Percentiles rank a stretch among this genome's conserved stretches.
phyloP scores from a whole-genome alignment of 2,329 filamentous ascomycete species.

The Beauveria australis region DNA sequence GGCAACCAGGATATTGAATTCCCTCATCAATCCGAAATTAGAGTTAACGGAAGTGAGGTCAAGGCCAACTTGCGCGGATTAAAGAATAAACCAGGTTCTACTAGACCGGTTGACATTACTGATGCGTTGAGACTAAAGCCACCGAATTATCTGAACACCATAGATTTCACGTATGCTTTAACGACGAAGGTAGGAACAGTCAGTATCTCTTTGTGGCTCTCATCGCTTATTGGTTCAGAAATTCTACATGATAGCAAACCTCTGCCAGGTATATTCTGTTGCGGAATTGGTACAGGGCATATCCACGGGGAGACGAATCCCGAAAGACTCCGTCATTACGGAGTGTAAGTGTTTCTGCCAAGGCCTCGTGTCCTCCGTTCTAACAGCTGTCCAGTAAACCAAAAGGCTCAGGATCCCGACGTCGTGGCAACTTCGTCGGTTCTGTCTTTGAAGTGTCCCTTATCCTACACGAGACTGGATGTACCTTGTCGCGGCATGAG shows the following conservation, averaged over 20 bases:
- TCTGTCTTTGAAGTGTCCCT: slow-evolving; percentile 84
- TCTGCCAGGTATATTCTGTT: slow-evolving; percentile 67
- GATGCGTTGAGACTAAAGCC: slow-evolving; percentile 57
- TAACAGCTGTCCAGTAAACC: slow-evolving; percentile 52
- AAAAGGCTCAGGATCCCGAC: slow-evolving; percentile 76
- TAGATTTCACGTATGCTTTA: slow-evolving; percentile 86
- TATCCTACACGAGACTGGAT: slow-evolving; percentile 75
- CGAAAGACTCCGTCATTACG: slow-evolving; percentile 70
- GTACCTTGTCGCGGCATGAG: slow-evolving; percentile 70
- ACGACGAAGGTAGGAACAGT: slow-evolving; percentile 64
- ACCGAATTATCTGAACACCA: slow-evolving; percentile 63
- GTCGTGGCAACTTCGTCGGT: slow-evolving; percentile 83
- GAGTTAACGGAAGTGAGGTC: slow-evolving; percentile 79
- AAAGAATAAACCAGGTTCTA: slow-evolving; percentile 94
- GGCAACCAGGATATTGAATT: slow-evolving; percentile 74
- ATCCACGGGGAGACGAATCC: slow-evolving; percentile 60
- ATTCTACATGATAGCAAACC: slow-evolving; percentile 62
- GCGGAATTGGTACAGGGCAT: slow-evolving; percentile 63
- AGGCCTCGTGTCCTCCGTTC: not conserved
- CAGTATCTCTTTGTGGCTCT: slow-evolving; percentile 12
- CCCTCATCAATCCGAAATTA: slow-evolving; percentile 85
- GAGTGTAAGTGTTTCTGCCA: slow-evolving; percentile 54
- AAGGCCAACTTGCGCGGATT: slow-evolving; percentile 90
- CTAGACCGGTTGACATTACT: slow-evolving; percentile 87
- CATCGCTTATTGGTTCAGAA: slow-evolving; percentile 38